Percentiles rank a stretch among this genome's conserved stretches.
Evolutionary conservation across 805 yeast genomes (phyloP).

Genomic region (Hanseniaspora meyeri): DNA sequence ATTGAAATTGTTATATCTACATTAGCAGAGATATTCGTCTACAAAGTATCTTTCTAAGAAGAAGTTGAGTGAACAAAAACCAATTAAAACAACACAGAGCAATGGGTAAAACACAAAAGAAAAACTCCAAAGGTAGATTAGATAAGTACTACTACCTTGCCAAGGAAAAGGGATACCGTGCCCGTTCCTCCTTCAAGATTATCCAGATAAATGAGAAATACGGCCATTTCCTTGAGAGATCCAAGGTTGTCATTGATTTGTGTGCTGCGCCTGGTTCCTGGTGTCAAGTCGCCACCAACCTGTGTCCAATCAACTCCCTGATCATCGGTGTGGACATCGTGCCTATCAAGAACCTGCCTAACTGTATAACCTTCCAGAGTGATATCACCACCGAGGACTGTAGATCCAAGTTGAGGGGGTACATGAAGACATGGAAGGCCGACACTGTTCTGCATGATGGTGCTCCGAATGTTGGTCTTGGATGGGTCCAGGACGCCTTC

Average conservation of each 20-base stretch:
- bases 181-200: constrained; percentile 94
- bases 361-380: constrained; percentile 84
- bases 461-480: constrained; percentile 98
- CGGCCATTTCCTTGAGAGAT: constrained; percentile 87
- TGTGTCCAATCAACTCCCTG: constrained; percentile 84
- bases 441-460: constrained; percentile 98
- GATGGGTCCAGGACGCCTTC: constrained; percentile 99
- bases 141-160: constrained; percentile 94
- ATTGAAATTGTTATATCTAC: constrained; percentile 2
- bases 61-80: no score
- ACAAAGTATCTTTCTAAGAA: no score
- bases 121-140: constrained; percentile 95
- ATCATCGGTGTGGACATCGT: constrained; percentile 98
- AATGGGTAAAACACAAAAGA: constrained; percentile 90
- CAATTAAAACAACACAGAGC: background rate
- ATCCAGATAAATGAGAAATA: constrained; percentile 91
- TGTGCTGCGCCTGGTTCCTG: constrained; percentile 99
- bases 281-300: constrained; percentile 96
- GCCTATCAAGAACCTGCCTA: constrained; percentile 92
- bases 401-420: constrained; percentile 84
- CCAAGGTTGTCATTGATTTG: constrained; percentile 90
- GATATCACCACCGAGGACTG: constrained; percentile 98
- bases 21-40: no score
- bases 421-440: constrained; percentile 97
- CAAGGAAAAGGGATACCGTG: constrained; percentile 95